phyloP scores from a whole-genome alignment of 202 grass and related monocot species.

The Carex arenaria region DNA sequence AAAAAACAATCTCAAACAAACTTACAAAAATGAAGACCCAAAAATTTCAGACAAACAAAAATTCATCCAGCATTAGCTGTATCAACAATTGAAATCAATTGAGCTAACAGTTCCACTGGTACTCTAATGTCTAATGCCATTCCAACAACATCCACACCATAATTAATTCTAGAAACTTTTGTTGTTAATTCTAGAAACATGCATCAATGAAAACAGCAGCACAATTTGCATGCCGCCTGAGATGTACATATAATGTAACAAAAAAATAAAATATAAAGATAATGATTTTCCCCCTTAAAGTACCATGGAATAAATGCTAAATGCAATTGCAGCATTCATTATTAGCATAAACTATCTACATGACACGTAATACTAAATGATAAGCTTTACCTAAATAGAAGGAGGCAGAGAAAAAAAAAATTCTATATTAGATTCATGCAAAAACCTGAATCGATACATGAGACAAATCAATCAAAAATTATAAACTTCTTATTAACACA shows the following conservation, averaged over 20 bases:
- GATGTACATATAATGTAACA: neutral
- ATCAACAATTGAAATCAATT: neutral
- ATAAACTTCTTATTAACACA: conserved; percentile 24
- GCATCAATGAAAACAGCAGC: neutral
- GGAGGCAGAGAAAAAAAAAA: neutral
- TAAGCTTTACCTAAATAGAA: neutral
- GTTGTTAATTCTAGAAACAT: neutral
- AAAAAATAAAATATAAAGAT: neutral
- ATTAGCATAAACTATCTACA: neutral
- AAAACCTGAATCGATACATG: neutral
- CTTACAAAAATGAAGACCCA: neutral
- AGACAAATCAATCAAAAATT: conserved; percentile 12
- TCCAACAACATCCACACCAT: neutral
- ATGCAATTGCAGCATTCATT: neutral
- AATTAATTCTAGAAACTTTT: neutral
- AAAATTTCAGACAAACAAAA: neutral
- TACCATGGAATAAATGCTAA: neutral
- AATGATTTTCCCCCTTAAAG: neutral
- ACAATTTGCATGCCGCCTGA: neutral
- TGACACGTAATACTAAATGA: neutral
- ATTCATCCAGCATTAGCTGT: neutral
- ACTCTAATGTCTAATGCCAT: neutral
- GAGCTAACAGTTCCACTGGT: neutral
- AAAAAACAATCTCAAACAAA: neutral
- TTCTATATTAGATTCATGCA: conserved; percentile 2